These are phyloP conservation scores for Phytopythium mirpurense DNA, from an alignment of 352 stramenopile species.

Conservation along the genomic window DNA sequence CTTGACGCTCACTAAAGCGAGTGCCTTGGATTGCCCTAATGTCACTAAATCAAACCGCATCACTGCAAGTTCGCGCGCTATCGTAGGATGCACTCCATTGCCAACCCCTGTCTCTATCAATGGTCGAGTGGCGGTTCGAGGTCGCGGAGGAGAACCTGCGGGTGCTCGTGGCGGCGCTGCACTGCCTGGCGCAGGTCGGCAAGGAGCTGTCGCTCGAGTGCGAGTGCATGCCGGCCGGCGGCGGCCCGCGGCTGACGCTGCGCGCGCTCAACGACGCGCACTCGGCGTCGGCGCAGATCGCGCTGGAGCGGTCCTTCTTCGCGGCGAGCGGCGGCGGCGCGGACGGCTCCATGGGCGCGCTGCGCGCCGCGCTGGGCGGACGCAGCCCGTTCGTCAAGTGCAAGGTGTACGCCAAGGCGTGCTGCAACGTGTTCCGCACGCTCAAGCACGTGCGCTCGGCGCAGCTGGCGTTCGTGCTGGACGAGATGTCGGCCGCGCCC, in stretches of 20 bases:
- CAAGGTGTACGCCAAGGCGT: conserved; percentile 74
- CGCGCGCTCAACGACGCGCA: conserved; percentile 82
- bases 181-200: conserved; percentile 72
- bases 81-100: background rate
- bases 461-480: conserved; percentile 57
- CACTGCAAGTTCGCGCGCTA: background rate
- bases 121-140: conserved; percentile 34
- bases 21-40: no score
- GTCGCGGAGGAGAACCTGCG: conserved; percentile 73
- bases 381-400: conserved; percentile 55
- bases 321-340: conserved; percentile 13
- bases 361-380: conserved; percentile 17
- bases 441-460: conserved; percentile 79
- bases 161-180: conserved; percentile 70
- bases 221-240: conserved; percentile 23
- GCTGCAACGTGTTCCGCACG: conserved; percentile 77
- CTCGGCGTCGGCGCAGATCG: conserved; percentile 64
- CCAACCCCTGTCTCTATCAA: background rate
- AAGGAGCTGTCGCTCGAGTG: conserved; percentile 79
- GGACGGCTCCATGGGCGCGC: conserved; percentile 13
- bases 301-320: conserved; percentile 72
- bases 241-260: conserved; percentile 35
- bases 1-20: conserved; percentile 2
- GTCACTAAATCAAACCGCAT: no score
- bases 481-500: conserved; percentile 23